phyloP scores from a whole-genome alignment of 2,329 filamentous ascomycete species.

The Xylariaceae sp. region DNA sequence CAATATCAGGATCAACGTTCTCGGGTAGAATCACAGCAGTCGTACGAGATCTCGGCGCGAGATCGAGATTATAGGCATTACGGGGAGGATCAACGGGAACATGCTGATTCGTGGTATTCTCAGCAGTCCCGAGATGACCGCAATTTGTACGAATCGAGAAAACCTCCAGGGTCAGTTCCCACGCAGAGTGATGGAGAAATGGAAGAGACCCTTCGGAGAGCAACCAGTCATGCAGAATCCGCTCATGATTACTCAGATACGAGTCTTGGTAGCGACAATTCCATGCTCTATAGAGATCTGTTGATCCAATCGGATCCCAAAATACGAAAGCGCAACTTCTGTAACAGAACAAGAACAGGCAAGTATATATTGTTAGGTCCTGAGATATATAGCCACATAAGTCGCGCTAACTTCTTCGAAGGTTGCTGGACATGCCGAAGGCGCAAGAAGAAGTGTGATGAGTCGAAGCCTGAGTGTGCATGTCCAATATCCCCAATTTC shows the following conservation, averaged over 20 bases:
- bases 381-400: not conserved
- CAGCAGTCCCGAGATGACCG: constrained; percentile 56
- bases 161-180: constrained; percentile 53
- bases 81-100: constrained; percentile 55
- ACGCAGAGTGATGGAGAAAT: constrained; percentile 59
- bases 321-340: constrained; percentile 82
- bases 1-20: constrained; percentile 45
- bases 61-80: constrained; percentile 53
- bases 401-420: constrained; percentile 17
- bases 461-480: constrained; percentile 90
- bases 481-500: constrained; percentile 32
- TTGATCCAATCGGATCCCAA: constrained; percentile 67
- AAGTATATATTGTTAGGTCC: constrained; percentile 25
- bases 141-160: constrained; percentile 53
- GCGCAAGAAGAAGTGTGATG: constrained; percentile 98
- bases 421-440: constrained; percentile 85
- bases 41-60: constrained; percentile 51
- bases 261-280: constrained; percentile 63
- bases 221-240: constrained; percentile 52
- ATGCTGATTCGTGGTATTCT: constrained; percentile 57
- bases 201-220: constrained; percentile 53
- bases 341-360: constrained; percentile 88
- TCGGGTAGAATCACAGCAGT: constrained; percentile 50
- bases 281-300: constrained; percentile 52
- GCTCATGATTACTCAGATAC: constrained; percentile 58